These are phyloP conservation scores for Kwoniella sp. DNA, from an alignment of 768 basidiomycete species.

Conservation along the genomic window DNA sequence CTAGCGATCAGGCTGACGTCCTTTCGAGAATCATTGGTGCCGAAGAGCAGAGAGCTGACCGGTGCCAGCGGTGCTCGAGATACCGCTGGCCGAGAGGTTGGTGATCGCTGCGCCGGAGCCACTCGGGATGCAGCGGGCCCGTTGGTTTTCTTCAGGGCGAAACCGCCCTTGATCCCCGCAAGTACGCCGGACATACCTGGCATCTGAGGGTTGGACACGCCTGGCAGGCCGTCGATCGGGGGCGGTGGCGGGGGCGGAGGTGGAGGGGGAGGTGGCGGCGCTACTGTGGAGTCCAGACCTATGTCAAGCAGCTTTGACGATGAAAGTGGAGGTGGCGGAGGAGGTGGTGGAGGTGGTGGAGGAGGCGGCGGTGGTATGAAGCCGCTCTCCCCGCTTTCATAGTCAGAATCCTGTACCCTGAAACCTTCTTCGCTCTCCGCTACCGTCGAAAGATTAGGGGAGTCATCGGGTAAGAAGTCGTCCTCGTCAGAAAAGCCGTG, in stretches of 20 bases:
- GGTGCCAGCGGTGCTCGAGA: slow-evolving; percentile 33
- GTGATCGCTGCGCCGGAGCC: slow-evolving; percentile 8
- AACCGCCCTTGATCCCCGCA: slow-evolving; percentile 42
- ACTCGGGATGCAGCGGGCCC: slow-evolving; percentile 4
- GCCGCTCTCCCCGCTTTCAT: neutral
- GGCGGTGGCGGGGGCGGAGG: slow-evolving; percentile 24
- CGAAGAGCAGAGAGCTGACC: slow-evolving; percentile 43
- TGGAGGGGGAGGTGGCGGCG: slow-evolving; percentile 25
- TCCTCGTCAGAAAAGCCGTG: slow-evolving; percentile 13
- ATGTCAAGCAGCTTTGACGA: no score
- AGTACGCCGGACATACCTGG: slow-evolving; percentile 38
- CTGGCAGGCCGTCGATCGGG: neutral
- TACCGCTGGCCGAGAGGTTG: slow-evolving; percentile 6
- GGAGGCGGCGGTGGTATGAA: slow-evolving; percentile 12
- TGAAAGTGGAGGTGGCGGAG: slow-evolving; percentile 16
- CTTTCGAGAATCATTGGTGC: slow-evolving; percentile 58
- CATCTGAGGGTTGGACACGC: neutral
- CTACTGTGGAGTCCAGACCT: no score
- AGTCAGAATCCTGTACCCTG: slow-evolving; percentile 1
- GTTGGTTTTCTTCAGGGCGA: slow-evolving; percentile 31
- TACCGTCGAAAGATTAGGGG: slow-evolving; percentile 24
- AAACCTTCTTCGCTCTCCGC: slow-evolving; percentile 18
- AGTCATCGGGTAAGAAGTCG: slow-evolving; percentile 17
- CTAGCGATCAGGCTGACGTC: slow-evolving; percentile 77
- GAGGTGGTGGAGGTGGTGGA: slow-evolving; percentile 25